Conservation (phyloP, 139 green algal species). For the Eudorina sp. region DNA sequence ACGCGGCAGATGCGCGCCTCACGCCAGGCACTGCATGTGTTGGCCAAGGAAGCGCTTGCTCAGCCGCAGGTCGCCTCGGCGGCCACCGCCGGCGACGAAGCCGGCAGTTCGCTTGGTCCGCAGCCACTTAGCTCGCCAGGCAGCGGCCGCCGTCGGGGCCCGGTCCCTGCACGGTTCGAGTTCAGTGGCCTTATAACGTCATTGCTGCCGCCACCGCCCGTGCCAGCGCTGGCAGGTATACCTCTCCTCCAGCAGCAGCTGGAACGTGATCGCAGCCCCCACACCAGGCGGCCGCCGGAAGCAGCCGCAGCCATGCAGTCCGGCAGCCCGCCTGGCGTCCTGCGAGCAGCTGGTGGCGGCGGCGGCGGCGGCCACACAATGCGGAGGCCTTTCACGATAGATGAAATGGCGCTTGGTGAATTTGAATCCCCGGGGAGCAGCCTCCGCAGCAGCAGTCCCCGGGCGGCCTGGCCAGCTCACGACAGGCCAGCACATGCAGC, state of each 20-base stretch:
- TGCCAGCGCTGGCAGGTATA: background rate
- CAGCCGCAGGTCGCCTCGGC: background rate
- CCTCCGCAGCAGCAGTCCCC: background rate
- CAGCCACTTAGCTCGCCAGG: background rate
- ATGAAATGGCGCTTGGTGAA: background rate
- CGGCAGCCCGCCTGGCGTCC: too few species aligned
- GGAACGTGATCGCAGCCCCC: background rate
- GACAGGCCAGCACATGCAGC: background rate
- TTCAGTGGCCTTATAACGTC: slow-evolving; percentile 14
- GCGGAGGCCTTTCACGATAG: too few species aligned
- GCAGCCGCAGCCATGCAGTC: too few species aligned
- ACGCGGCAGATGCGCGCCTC: slow-evolving; percentile 15
- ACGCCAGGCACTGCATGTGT: background rate
- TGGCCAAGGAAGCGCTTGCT: background rate
- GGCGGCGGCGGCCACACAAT: too few species aligned
- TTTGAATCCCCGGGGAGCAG: slow-evolving; percentile 5
- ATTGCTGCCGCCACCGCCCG: background rate
- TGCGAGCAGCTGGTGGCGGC: too few species aligned
- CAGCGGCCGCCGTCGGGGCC: background rate
- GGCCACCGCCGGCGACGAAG: background rate
- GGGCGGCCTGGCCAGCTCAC: background rate
- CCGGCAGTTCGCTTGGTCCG: background rate
- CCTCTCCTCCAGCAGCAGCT: background rate
- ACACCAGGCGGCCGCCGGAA: background rate
- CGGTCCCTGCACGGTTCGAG: background rate